Evolutionary conservation across 805 yeast species (phyloP), one percentile per base, ranked within the genome.

Genomic region (Yamadazyma ubonensis): DNA sequence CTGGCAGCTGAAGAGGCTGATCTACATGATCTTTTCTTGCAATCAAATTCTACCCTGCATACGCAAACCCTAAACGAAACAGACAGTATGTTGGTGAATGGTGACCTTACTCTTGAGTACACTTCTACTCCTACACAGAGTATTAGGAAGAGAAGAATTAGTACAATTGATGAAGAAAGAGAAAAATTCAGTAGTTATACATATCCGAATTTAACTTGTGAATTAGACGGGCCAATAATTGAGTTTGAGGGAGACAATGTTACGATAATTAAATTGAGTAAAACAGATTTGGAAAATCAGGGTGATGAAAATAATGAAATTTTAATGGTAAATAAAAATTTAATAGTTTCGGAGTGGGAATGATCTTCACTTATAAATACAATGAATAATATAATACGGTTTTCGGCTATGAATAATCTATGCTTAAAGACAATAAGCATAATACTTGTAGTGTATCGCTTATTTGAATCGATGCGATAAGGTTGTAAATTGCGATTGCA

Each of bases 101-200:
- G 52, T 3, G 47, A 43, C 28, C 44, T 40, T 12, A 39, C 55
- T 2, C 32, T 45, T 6, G 48, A 49, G 18, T 43, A 46, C 27
- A 33, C 38, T 7, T 25, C 36, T 3, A 27, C 33, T 5, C 30
- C 31, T 7, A 39, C 36, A 25, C 26, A 28, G 23, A 21, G 26
- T 16, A 18, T 30, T 2, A 29, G 46, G 9, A 61, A 59, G 33
- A 62, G 79, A 40, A 57, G 76, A 39, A 50, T 61, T 12, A 71
- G 78, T 38, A 77, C 83, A 0, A 67, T 77, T 16, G 83, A 77
- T 49, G 83, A 77, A 51, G 78, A 75, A 43, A 51, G 82, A 38
- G 83, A 77, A 48, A 72, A 66, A 41, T 66, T 55, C 37, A 70
- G 71, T 15, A 74, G 67, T 43, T 77, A 77, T 51, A 66, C 73